Evolutionary conservation across 2,329 filamentous ascomycete genomes (phyloP).

Genomic region (Aureobasidium melanogenum): DNA sequence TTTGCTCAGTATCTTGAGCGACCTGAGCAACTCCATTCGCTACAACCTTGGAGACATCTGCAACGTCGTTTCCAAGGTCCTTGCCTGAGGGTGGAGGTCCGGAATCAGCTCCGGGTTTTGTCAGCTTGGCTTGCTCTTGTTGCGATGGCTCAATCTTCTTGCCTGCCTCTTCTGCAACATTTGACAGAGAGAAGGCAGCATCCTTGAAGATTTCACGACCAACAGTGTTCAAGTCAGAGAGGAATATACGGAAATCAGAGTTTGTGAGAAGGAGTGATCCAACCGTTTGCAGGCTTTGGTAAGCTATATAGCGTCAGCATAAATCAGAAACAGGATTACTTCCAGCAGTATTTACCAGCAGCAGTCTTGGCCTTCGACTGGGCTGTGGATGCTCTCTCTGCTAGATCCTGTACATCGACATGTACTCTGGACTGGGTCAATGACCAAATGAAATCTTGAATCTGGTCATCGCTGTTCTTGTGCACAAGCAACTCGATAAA

Average conservation of each 20-base stretch:
- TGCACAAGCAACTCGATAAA: constrained; percentile 73
- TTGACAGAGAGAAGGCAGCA: constrained; percentile 69
- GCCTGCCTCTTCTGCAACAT: constrained; percentile 64
- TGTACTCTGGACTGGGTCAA: constrained; percentile 63
- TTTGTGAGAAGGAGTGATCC: constrained; percentile 81
- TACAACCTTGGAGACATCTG: constrained; percentile 37
- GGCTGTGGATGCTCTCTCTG: constrained; percentile 50
- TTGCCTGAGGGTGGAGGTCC: constrained; percentile 47
- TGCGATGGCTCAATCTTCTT: constrained; percentile 62
- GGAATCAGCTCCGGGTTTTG: constrained; percentile 43
- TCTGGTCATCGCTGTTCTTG: constrained; percentile 77
- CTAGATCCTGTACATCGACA: constrained; percentile 57
- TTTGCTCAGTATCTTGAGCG: constrained; percentile 54
- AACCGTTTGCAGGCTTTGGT: constrained; percentile 74
- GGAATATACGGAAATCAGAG: constrained; percentile 77
- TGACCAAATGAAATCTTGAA: constrained; percentile 89
- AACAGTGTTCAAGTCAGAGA: constrained; percentile 70
- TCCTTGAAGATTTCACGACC: constrained; percentile 80
- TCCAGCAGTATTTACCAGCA: constrained; percentile 47
- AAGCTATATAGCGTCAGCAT: constrained; percentile 44
- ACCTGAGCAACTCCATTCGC: constrained; percentile 38
- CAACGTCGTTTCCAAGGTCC: constrained; percentile 48
- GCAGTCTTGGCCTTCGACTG: constrained; percentile 62
- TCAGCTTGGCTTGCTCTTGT: constrained; percentile 48
- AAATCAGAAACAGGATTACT: neutral